phyloP scores from a whole-genome alignment of 169 alveolate species.

The Plasmodium blacklocki region DNA sequence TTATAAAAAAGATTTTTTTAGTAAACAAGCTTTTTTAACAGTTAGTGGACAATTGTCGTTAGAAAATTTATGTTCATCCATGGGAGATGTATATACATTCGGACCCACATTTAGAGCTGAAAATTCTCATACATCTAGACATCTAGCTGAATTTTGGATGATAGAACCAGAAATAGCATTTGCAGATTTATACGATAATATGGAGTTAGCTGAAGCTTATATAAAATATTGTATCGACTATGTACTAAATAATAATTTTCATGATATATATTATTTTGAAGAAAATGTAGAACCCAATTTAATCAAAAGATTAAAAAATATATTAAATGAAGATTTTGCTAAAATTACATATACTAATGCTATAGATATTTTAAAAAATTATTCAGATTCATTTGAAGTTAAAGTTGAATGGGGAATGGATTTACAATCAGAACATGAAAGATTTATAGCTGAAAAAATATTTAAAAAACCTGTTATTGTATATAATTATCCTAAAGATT shows the following conservation, averaged over 20 bases:
- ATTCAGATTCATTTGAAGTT: conserved; percentile 80
- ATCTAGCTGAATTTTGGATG: conserved; percentile 99
- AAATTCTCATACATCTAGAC: conserved; percentile 97
- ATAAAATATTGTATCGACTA: conserved; percentile 94
- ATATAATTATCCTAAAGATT: conserved; percentile 98
- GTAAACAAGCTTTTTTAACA: conserved; percentile 96
- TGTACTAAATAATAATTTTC: conserved; percentile 93
- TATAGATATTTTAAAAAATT: conserved; percentile 89
- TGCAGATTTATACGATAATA: conserved; percentile 94
- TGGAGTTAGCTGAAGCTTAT: conserved; percentile 98
- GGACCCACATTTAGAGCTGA: conserved; percentile 99
- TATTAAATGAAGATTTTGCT: conserved; percentile 92
- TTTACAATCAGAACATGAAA: conserved; percentile 97
- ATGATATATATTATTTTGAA: conserved; percentile 93
- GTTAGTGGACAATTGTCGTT: conserved; percentile 98
- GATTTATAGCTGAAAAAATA: conserved; percentile 95
- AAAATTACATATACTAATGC: conserved; percentile 98
- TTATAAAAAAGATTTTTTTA: conserved; percentile 96
- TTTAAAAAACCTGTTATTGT: conserved; percentile 97
- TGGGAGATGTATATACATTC: conserved; percentile 98
- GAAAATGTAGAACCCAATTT: conserved; percentile 92
- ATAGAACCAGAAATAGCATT: conserved; percentile 99
- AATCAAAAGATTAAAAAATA: conserved; percentile 88
- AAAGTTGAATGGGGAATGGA: conserved; percentile 97
- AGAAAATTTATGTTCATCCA: conserved; percentile 95